Evolutionary conservation across 2,329 filamentous ascomycete genomes (phyloP).

Genomic region (Fusarium paranaense): DNA sequence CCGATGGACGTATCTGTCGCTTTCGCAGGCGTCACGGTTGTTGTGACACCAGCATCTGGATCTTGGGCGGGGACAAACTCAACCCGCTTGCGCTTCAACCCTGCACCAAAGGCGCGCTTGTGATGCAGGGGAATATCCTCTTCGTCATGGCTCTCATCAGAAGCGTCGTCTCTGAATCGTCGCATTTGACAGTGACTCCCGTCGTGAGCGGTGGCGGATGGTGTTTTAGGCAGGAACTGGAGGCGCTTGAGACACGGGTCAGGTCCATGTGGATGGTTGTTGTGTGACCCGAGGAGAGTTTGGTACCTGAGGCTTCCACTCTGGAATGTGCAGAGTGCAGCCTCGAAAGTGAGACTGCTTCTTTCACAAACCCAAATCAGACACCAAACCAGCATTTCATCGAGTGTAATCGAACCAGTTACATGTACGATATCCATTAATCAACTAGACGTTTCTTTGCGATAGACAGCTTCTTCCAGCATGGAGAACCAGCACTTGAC

Average conservation of each 20-base stretch:
- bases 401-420: neutral
- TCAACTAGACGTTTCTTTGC: neutral
- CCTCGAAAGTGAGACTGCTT: neutral
- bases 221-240: neutral
- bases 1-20: conserved; percentile 48
- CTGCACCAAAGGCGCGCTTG: conserved; percentile 66
- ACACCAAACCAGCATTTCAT: neutral
- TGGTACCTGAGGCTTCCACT: conserved; percentile 12
- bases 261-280: too few relatives aligned
- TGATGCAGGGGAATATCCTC: conserved; percentile 65
- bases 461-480: neutral
- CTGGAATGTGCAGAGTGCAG: neutral
- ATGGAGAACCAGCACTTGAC: neutral
- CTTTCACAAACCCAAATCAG: neutral
- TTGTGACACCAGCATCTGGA: conserved; percentile 44
- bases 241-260: neutral
- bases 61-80: conserved; percentile 68
- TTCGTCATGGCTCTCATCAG: conserved; percentile 48
- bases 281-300: neutral
- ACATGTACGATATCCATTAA: neutral
- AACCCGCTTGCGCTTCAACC: conserved; percentile 65
- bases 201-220: neutral
- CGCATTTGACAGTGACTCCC: conserved; percentile 37
- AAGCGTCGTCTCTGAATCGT: conserved; percentile 40
- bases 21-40: conserved; percentile 30